Evolutionary conservation across 2,329 filamentous ascomycete species (phyloP).

Genomic region (Knufia petricola): DNA sequence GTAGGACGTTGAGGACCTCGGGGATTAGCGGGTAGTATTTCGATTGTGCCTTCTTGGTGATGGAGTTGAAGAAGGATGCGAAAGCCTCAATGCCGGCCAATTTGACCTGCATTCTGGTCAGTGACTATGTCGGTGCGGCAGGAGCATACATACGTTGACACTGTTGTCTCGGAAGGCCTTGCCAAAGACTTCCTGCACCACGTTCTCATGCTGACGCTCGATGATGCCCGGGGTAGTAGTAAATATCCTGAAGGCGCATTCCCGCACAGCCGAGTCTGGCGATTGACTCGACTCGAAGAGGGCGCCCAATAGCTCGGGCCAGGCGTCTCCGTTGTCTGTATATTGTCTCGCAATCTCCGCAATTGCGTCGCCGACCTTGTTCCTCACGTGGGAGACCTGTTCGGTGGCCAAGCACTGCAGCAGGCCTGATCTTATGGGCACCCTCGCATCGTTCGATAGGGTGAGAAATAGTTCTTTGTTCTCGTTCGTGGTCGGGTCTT

Average conservation of each 20-base stretch:
- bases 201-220: conserved; percentile 85
- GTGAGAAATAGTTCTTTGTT: conserved; percentile 79
- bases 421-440: conserved; percentile 73
- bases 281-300: conserved; percentile 89
- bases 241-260: conserved; percentile 91
- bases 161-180: conserved; percentile 86
- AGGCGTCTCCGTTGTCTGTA: conserved; percentile 74
- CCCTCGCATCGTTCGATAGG: conserved; percentile 61
- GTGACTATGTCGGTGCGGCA: too few species aligned
- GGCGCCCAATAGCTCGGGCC: conserved; percentile 77
- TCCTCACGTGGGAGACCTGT: conserved; percentile 63
- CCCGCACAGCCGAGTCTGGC: conserved; percentile 69
- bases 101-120: conserved; percentile 63
- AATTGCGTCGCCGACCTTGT: conserved; percentile 96
- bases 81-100: conserved; percentile 95
- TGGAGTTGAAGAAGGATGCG: conserved; percentile 85
- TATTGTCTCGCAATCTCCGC: conserved; percentile 94
- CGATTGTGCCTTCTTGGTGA: conserved; percentile 74
- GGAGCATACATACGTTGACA: conserved; percentile 51
- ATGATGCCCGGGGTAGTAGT: conserved; percentile 91
- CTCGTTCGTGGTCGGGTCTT: conserved; percentile 57
- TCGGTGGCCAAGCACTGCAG: conserved; percentile 68
- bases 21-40: conserved; percentile 84
- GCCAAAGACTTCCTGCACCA: conserved; percentile 79
- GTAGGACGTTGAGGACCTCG: conserved; percentile 86